These are phyloP conservation scores for Macrocybe sp. DNA, from an alignment of 1,284 basidiomycete genomes.

Conservation along the genomic window DNA sequence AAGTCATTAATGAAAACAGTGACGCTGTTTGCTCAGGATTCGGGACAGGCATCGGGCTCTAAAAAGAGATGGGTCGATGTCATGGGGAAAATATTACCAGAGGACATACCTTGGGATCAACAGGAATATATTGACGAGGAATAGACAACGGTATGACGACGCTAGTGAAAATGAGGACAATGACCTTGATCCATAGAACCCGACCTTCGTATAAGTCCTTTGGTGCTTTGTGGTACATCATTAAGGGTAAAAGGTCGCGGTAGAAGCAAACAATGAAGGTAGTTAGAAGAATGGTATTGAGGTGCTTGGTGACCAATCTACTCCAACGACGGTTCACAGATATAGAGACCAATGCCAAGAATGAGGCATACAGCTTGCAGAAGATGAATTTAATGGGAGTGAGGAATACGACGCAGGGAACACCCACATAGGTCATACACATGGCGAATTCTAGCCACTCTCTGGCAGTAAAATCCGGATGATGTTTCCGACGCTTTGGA, in stretches of 20 bases:
- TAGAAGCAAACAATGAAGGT: constrained; percentile 45
- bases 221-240: constrained; percentile 37
- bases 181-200: constrained; percentile 33
- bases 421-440: constrained; percentile 30
- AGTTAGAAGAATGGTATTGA: constrained; percentile 29
- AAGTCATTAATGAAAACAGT: constrained; percentile 48
- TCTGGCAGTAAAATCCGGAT: constrained; percentile 11
- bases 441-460: constrained; percentile 28
- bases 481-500: constrained; percentile 16
- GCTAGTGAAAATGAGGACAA: constrained; percentile 26
- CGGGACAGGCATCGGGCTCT: constrained; percentile 39
- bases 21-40: constrained; percentile 69
- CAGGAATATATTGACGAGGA: constrained; percentile 38
- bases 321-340: constrained; percentile 24
- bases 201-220: constrained; percentile 28
- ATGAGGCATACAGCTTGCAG: constrained; percentile 23
- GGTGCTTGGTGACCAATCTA: constrained; percentile 24
- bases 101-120: constrained; percentile 35
- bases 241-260: constrained; percentile 61
- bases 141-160: constrained; percentile 34
- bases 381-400: constrained; percentile 1
- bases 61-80: constrained; percentile 5
- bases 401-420: background rate
- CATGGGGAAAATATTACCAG: background rate
- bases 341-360: constrained; percentile 28